These are phyloP conservation scores for Flaveria trinervia DNA, from an alignment of 129 eudicot genomes.

Conservation along the genomic window DNA sequence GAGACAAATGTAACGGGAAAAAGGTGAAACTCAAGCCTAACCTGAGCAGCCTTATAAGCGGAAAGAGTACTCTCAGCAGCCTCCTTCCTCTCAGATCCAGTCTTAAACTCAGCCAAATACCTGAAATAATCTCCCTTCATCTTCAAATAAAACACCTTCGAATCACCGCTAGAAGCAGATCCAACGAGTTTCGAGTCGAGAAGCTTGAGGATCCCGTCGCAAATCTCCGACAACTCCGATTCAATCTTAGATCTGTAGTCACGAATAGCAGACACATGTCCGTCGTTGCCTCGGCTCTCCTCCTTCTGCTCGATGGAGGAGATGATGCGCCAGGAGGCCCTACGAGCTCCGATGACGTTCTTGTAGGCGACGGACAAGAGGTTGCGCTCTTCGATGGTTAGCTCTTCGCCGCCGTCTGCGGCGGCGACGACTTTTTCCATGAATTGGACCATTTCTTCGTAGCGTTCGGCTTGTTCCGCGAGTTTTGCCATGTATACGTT, in stretches of 20 bases:
- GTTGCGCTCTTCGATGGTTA: slow-evolving; percentile 83
- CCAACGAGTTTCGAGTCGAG: slow-evolving; percentile 61
- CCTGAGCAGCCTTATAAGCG: slow-evolving; percentile 90
- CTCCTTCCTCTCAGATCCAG: slow-evolving; percentile 75
- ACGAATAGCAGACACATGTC: slow-evolving; percentile 65
- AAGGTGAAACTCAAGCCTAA: slow-evolving; percentile 19
- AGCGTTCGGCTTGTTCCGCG: slow-evolving; percentile 88
- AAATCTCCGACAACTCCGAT: slow-evolving; percentile 54
- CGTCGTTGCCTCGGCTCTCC: slow-evolving; percentile 76
- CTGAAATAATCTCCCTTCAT: slow-evolving; percentile 90
- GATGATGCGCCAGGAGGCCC: slow-evolving; percentile 84
- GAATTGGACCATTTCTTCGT: slow-evolving; percentile 91
- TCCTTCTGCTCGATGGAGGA: slow-evolving; percentile 90
- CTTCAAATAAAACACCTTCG: slow-evolving; percentile 74
- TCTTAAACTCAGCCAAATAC: slow-evolving; percentile 84
- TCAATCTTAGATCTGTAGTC: slow-evolving; percentile 90
- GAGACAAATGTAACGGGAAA: slow-evolving; percentile 15
- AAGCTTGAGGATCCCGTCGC: slow-evolving; percentile 65
- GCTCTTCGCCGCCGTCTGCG: slow-evolving; percentile 61
- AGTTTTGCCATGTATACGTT: slow-evolving; percentile 84
- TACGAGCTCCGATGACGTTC: slow-evolving; percentile 86
- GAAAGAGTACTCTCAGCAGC: slow-evolving; percentile 83
- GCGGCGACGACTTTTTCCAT: slow-evolving; percentile 85
- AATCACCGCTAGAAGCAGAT: slow-evolving; percentile 62
- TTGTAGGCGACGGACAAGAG: slow-evolving; percentile 88